A percentile compares a stretch with the other conserved stretches of the same genome.
These are phyloP conservation scores for Gymnopus androsaceus DNA, from an alignment of 1,284 basidiomycete species.

Conservation along the genomic window DNA sequence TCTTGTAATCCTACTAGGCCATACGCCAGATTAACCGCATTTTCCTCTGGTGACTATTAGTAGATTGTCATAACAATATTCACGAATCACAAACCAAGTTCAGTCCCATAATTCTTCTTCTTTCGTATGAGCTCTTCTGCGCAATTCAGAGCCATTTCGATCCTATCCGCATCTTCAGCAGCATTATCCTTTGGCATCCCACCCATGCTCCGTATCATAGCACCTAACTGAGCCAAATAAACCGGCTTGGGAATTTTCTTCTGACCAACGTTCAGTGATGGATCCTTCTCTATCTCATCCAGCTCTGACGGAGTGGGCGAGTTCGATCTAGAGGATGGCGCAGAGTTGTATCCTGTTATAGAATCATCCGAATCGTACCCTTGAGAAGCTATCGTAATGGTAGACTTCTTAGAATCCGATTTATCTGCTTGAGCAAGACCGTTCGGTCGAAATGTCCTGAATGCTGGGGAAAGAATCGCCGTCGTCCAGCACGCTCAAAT, in stretches of 20 bases:
- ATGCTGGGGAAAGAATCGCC: slow-evolving; percentile 9
- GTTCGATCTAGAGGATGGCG: slow-evolving; percentile 68
- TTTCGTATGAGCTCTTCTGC: slow-evolving; percentile 83
- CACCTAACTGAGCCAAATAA: slow-evolving; percentile 80
- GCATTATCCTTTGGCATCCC: slow-evolving; percentile 54
- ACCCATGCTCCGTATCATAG: slow-evolving; percentile 58
- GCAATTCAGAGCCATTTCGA: slow-evolving; percentile 76
- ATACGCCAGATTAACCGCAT: slow-evolving; percentile 80
- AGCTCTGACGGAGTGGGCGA: slow-evolving; percentile 83
- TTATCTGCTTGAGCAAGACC: background rate
- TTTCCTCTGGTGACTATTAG: slow-evolving; percentile 64
- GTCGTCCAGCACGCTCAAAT: slow-evolving; percentile 25
- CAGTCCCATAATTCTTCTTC: slow-evolving; percentile 81
- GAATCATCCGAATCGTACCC: slow-evolving; percentile 83
- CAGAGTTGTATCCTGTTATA: slow-evolving; percentile 73
- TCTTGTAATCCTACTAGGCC: slow-evolving; percentile 78
- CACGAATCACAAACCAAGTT: slow-evolving; percentile 63
- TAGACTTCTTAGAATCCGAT: background rate
- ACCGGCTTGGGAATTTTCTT: slow-evolving; percentile 76
- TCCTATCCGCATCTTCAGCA: slow-evolving; percentile 68
- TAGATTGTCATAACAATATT: background rate
- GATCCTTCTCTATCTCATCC: slow-evolving; percentile 83
- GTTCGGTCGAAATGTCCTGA: background rate
- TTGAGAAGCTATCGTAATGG: slow-evolving; percentile 2
- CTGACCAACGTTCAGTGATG: slow-evolving; percentile 65